A percentile compares a stretch with the other conserved stretches of the same genome.
Evolutionary conservation across 2,329 filamentous ascomycete species (phyloP).

Genomic region (Trichophaea hybrida): DNA sequence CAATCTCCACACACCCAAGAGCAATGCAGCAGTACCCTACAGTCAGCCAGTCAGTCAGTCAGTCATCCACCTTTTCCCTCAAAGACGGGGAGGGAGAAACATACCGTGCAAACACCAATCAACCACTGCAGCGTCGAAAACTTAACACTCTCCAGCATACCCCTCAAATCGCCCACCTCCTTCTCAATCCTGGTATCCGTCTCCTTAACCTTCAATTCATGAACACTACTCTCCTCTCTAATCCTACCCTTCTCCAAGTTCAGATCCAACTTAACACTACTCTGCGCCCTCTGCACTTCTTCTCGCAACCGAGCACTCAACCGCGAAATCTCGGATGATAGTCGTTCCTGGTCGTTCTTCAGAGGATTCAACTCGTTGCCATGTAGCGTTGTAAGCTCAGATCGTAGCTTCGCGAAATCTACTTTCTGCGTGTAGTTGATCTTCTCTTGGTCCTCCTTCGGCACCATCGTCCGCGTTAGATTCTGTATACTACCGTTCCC

Average conservation of each 20-base stretch:
- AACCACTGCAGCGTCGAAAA: constrained; percentile 97
- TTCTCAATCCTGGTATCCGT: constrained; percentile 98
- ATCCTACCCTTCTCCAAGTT: constrained; percentile 96
- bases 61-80: neutral
- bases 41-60: neutral
- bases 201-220: constrained; percentile 97
- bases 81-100: neutral
- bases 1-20: constrained; percentile 56
- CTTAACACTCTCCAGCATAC: constrained; percentile 93
- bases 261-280: constrained; percentile 77
- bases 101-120: constrained; percentile 32
- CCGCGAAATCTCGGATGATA: constrained; percentile 91
- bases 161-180: constrained; percentile 76
- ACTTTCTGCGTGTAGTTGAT: constrained; percentile 78
- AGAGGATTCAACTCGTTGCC: constrained; percentile 82
- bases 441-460: constrained; percentile 80
- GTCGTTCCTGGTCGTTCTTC: constrained; percentile 73
- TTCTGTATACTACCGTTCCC: constrained; percentile 62
- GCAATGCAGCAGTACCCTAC: constrained; percentile 43
- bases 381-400: constrained; percentile 82
- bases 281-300: constrained; percentile 88
- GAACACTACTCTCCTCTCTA: constrained; percentile 84
- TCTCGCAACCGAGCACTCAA: constrained; percentile 77
- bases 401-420: constrained; percentile 92
- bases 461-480: constrained; percentile 91